Evolutionary conservation across 2,329 filamentous ascomycete species (phyloP).

Genomic region (Ophiocordyceps camponoti-rufipedis): DNA sequence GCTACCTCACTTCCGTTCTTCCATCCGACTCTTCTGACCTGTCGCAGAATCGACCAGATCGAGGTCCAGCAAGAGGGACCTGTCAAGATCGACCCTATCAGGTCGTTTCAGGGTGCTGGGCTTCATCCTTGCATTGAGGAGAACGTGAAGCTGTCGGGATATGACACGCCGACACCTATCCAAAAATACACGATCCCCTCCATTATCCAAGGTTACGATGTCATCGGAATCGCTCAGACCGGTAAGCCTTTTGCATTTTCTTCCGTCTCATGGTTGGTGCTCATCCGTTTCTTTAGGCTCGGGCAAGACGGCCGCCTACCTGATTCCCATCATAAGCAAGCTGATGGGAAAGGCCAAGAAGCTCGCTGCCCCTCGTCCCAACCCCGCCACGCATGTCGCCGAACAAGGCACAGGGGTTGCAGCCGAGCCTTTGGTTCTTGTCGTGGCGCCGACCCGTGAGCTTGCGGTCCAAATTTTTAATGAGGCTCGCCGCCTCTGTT

Average conservation of each 20-base stretch:
- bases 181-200: conserved; percentile 74
- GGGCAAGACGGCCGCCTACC: conserved; percentile 86
- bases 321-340: conserved; percentile 75
- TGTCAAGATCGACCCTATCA: conserved; percentile 28
- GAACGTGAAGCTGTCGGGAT: conserved; percentile 60
- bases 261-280: background rate
- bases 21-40: conserved; percentile 1
- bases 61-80: conserved; percentile 38
- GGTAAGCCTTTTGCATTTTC: conserved; percentile 35
- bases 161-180: conserved; percentile 62
- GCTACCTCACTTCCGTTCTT: background rate
- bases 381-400: conserved; percentile 35
- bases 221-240: conserved; percentile 84
- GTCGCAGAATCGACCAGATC: conserved; percentile 32
- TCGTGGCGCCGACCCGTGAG: conserved; percentile 78
- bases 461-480: conserved; percentile 90
- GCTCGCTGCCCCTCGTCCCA: conserved; percentile 60
- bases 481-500: conserved; percentile 81
- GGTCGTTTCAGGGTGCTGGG: conserved; percentile 54
- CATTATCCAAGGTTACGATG: conserved; percentile 56
- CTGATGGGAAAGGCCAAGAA: conserved; percentile 94
- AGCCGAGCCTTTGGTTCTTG: conserved; percentile 74
- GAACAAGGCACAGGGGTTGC: conserved; percentile 29
- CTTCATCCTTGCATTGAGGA: conserved; percentile 69
- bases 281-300: conserved; percentile 42